These are phyloP conservation scores for Colletotrichum shisoi DNA, from an alignment of 2,329 filamentous ascomycete species.

Conservation along the genomic window DNA sequence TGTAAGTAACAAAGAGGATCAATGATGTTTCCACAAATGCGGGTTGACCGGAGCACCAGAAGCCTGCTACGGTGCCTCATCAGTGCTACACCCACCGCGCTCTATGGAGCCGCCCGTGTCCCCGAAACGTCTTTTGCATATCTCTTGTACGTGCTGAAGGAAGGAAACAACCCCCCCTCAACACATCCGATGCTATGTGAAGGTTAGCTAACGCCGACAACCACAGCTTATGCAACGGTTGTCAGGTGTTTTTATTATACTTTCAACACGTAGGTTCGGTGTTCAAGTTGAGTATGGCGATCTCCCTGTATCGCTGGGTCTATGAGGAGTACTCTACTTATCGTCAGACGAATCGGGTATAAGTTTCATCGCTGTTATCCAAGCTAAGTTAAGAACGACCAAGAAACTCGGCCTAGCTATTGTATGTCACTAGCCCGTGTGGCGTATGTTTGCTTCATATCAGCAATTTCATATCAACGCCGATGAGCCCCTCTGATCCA, in stretches of 20 bases:
- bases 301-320: not conserved
- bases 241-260: no score
- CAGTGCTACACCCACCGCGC: slow-evolving; percentile 6
- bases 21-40: not conserved
- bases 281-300: slow-evolving; percentile 45
- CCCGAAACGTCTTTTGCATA: slow-evolving; percentile 4
- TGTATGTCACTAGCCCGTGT: slow-evolving; percentile 66
- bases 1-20: not conserved
- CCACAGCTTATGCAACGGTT: not conserved
- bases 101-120: slow-evolving; percentile 9
- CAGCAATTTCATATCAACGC: slow-evolving; percentile 88
- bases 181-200: slow-evolving; percentile 27
- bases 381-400: slow-evolving; percentile 66
- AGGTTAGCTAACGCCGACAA: slow-evolving; percentile 12
- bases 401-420: slow-evolving; percentile 79
- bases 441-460: slow-evolving; percentile 69
- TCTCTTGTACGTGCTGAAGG: slow-evolving; percentile 21
- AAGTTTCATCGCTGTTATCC: not conserved
- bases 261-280: not conserved
- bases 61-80: slow-evolving; percentile 25
- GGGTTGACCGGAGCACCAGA: not conserved
- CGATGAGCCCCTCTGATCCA: slow-evolving; percentile 70
- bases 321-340: not conserved
- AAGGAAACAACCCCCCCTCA: slow-evolving; percentile 32
- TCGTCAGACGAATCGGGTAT: not conserved